Evolutionary conservation across 1,284 basidiomycete genomes (phyloP).

Genomic region (Irpex lacteus): DNA sequence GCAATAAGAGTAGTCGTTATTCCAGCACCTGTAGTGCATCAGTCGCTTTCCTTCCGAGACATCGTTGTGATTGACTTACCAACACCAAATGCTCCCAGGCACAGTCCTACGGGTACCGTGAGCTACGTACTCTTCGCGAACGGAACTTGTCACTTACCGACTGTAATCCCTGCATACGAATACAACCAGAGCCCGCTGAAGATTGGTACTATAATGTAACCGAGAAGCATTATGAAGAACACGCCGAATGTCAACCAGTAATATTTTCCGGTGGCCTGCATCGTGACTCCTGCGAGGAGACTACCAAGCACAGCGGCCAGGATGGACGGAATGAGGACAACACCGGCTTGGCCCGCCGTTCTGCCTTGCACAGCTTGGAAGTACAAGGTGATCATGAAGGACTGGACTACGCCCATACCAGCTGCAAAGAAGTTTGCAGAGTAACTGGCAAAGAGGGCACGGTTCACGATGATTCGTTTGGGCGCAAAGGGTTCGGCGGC

Average conservation of each 20-base stretch:
- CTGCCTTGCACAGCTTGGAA: constrained; percentile 51
- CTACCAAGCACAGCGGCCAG: constrained; percentile 47
- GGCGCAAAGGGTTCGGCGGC: constrained; percentile 62
- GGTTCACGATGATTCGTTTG: constrained; percentile 46
- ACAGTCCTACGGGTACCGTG: constrained; percentile 32
- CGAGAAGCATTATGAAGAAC: constrained; percentile 38
- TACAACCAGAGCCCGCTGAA: constrained; percentile 37
- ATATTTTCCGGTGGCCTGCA: constrained; percentile 58
- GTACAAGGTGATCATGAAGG: constrained; percentile 58
- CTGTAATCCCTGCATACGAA: constrained; percentile 36
- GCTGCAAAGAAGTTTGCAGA: constrained; percentile 57
- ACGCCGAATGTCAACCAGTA: constrained; percentile 46
- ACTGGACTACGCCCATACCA: constrained; percentile 39
- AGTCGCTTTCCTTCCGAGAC: background rate
- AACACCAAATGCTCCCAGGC: constrained; percentile 43
- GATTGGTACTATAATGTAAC: constrained; percentile 36
- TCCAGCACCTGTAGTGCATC: constrained; percentile 35
- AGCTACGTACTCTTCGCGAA: background rate
- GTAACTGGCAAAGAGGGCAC: constrained; percentile 50
- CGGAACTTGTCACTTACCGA: constrained; percentile 31
- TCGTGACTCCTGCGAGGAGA: constrained; percentile 47
- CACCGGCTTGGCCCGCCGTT: constrained; percentile 45
- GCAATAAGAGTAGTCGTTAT: constrained; percentile 58
- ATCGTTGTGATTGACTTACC: constrained; percentile 29
- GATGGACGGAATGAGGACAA: constrained; percentile 49